A percentile compares a stretch with the other conserved stretches of the same genome.
Evolutionary conservation across 1,139 yeast genomes (phyloP).

Genomic region (Pichia sp.): DNA sequence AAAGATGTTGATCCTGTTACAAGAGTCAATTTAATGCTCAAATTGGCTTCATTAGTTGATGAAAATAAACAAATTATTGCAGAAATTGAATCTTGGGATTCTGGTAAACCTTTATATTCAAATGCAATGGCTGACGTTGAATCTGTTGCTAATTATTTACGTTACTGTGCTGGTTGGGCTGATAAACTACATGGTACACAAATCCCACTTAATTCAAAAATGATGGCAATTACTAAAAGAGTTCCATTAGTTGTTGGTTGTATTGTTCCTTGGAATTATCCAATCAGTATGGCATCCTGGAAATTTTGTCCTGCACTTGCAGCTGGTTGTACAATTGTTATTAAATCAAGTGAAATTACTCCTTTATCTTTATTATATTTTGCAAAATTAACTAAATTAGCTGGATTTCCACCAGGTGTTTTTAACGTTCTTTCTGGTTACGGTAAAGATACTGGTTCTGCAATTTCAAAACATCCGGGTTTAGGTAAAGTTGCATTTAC

Average conservation of each 20-base stretch:
- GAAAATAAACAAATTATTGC: constrained; percentile 42
- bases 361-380: constrained; percentile 56
- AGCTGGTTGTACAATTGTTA: constrained; percentile 61
- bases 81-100: constrained; percentile 53
- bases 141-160: constrained; percentile 52
- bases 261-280: constrained; percentile 74
- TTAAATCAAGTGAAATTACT: constrained; percentile 59
- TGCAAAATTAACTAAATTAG: constrained; percentile 47
- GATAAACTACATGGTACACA: constrained; percentile 63
- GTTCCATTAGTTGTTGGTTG: constrained; percentile 73
- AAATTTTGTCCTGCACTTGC: constrained; percentile 65
- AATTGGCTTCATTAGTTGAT: constrained; percentile 49
- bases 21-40: constrained; percentile 40
- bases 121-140: constrained; percentile 57
- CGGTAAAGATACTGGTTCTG: constrained; percentile 48
- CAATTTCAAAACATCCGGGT: constrained; percentile 41
- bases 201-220: constrained; percentile 59
- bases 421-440: constrained; percentile 52
- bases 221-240: constrained; percentile 71
- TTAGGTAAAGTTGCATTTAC: constrained; percentile 53
- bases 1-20: constrained; percentile 38
- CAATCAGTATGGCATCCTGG: constrained; percentile 66
- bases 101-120: constrained; percentile 51
- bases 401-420: constrained; percentile 61
- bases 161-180: constrained; percentile 82